These are phyloP conservation scores for Austroboletus novae-zelandiae DNA, from an alignment of 1,284 basidiomycete species.

Conservation along the genomic window DNA sequence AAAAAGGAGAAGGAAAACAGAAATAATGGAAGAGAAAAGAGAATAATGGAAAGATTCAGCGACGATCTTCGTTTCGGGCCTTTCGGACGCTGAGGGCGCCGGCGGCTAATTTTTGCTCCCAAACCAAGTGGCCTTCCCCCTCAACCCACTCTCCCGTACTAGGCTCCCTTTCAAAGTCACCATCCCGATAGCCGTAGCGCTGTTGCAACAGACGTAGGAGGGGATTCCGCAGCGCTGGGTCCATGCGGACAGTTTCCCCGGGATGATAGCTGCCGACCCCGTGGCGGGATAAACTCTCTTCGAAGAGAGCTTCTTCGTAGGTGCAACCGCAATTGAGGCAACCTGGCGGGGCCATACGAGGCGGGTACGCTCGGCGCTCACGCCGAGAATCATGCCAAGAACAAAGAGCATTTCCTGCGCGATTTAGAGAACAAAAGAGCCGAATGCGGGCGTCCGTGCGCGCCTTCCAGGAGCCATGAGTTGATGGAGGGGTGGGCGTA, in stretches of 20 bases:
- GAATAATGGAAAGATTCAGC: conserved; percentile 13
- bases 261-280: conserved; percentile 77
- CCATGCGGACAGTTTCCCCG: conserved; percentile 82
- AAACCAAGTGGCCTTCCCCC: conserved; percentile 56
- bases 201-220: conserved; percentile 65
- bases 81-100: conserved; percentile 39
- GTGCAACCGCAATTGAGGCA: conserved; percentile 82
- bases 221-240: conserved; percentile 76
- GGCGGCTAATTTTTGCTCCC: conserved; percentile 56
- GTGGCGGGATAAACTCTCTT: conserved; percentile 75
- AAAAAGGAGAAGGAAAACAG: background rate
- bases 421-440: conserved; percentile 75
- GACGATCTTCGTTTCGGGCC: conserved; percentile 33
- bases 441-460: conserved; percentile 69
- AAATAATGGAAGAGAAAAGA: background rate
- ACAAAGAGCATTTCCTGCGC: conserved; percentile 81
- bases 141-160: conserved; percentile 60
- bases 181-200: conserved; percentile 77
- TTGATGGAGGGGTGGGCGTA: conserved; percentile 41
- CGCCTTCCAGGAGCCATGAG: conserved; percentile 58
- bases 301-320: conserved; percentile 77
- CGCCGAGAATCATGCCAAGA: conserved; percentile 85
- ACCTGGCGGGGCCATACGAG: conserved; percentile 74
- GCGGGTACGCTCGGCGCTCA: conserved; percentile 71
- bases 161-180: conserved; percentile 74